Percentiles rank a stretch among this genome's conserved stretches.
Conservation (phyloP, 306 rosid species). For the Rosa multiflora region DNA sequence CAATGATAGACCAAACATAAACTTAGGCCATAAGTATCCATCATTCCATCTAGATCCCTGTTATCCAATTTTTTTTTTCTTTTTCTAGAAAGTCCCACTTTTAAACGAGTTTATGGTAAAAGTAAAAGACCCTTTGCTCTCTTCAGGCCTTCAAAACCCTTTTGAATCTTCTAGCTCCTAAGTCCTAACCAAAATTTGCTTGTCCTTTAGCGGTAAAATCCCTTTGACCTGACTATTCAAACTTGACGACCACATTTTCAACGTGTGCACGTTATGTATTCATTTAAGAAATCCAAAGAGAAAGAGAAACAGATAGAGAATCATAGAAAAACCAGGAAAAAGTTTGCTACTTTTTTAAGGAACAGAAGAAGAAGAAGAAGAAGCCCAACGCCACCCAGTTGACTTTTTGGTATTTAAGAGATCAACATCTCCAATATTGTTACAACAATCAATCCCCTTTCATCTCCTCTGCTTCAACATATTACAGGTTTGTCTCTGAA, state of each 20-base stretch:
- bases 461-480: not conserved
- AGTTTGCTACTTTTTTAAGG: not conserved
- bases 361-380: not conserved
- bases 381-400: not conserved
- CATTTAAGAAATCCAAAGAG: not conserved
- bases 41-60: not conserved
- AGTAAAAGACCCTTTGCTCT: not conserved
- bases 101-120: no score
- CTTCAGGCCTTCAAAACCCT: not conserved
- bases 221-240: not conserved
- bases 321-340: not conserved
- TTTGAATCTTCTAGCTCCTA: not conserved
- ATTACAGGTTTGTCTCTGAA: not conserved
- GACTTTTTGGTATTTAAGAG: conserved; percentile 5
- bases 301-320: not conserved
- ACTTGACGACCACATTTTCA: not conserved
- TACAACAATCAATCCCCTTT: not conserved
- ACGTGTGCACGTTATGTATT: not conserved
- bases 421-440: not conserved
- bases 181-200: not conserved
- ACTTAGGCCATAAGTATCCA: no score
- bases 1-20: no score
- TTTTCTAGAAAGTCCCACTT: no score
- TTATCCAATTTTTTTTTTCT: not conserved
- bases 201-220: not conserved